Evolutionary conservation across 352 stramenopile species (phyloP).

Genomic region (Pilasporangium apinafurcum): DNA sequence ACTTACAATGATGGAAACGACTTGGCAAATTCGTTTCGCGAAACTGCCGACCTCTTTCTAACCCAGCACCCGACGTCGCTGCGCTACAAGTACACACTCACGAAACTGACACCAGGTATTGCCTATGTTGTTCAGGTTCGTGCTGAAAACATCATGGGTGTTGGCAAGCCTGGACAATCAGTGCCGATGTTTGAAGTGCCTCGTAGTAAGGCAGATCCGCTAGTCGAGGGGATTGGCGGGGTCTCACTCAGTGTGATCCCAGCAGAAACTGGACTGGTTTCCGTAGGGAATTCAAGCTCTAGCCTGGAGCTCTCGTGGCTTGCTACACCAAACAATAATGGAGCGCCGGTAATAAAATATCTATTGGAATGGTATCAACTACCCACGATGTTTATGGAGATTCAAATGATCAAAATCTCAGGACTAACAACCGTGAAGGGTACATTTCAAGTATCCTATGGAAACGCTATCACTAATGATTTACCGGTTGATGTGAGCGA

Average conservation of each 20-base stretch:
- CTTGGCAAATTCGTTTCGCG: conserved; percentile 14
- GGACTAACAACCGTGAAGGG: conserved; percentile 45
- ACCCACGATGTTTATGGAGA: conserved; percentile 28
- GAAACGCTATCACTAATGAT: conserved; percentile 31
- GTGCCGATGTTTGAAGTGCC: conserved; percentile 55
- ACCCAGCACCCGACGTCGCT: conserved; percentile 33
- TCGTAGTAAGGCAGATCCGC: conserved; percentile 36
- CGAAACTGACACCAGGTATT: conserved; percentile 25
- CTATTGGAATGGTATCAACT: conserved; percentile 70
- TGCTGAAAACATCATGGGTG: conserved; percentile 75
- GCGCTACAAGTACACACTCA: conserved; percentile 69
- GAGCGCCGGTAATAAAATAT: conserved; percentile 52
- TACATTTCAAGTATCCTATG: conserved; percentile 73
- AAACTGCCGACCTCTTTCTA: conserved; percentile 41
- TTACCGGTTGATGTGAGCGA: conserved; percentile 53
- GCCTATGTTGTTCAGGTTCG: conserved; percentile 48
- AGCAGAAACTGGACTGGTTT: conserved; percentile 3
- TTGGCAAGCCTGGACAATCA: conserved; percentile 16
- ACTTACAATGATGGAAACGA: conserved; percentile 18
- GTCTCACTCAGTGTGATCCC: conserved; percentile 51
- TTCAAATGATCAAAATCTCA: conserved; percentile 68
- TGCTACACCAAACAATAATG: conserved; percentile 23
- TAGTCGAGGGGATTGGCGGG: conserved; percentile 38
- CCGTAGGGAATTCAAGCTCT: conserved; percentile 27
- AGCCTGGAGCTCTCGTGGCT: conserved; percentile 56